Percentiles rank a stretch among this genome's conserved stretches.
These are phyloP conservation scores for Pythium coloratum DNA, from an alignment of 352 stramenopile genomes.

Conservation along the genomic window DNA sequence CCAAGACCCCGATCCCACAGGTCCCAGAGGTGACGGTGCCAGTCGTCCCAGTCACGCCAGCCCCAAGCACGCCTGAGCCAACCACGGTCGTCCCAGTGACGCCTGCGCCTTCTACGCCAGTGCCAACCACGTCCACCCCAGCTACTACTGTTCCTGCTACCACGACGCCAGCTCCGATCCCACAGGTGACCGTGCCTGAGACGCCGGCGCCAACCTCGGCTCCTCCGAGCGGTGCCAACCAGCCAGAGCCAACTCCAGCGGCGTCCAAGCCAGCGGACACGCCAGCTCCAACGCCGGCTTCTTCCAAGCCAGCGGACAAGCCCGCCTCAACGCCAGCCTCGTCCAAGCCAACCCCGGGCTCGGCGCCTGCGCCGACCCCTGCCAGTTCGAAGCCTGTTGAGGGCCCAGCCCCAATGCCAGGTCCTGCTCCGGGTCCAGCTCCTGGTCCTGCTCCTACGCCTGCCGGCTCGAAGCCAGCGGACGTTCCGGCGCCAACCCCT, in stretches of 20 bases:
- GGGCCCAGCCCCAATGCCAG: background rate
- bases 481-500: background rate
- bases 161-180: background rate
- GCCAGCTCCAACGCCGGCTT: conserved; percentile 10
- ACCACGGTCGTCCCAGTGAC: background rate
- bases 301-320: background rate
- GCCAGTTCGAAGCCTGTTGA: conserved; percentile 2
- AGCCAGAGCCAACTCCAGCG: conserved; percentile 12
- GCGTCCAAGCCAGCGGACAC: background rate
- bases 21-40: background rate
- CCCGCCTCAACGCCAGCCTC: conserved; percentile 9
- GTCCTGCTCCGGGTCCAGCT: background rate
- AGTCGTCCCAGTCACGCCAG: background rate
- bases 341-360: conserved; percentile 9
- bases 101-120: background rate
- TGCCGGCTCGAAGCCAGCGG: background rate
- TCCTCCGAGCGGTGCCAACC: conserved; percentile 5
- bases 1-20: background rate
- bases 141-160: background rate
- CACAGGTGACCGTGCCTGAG: background rate
- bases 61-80: background rate
- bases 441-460: conserved; percentile 2
- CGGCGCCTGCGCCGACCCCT: conserved; percentile 4
- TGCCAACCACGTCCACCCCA: background rate
- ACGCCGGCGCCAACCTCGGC: background rate